Conservation (phyloP, 1,139 yeast species). For the Suhomyces kunorum region DNA sequence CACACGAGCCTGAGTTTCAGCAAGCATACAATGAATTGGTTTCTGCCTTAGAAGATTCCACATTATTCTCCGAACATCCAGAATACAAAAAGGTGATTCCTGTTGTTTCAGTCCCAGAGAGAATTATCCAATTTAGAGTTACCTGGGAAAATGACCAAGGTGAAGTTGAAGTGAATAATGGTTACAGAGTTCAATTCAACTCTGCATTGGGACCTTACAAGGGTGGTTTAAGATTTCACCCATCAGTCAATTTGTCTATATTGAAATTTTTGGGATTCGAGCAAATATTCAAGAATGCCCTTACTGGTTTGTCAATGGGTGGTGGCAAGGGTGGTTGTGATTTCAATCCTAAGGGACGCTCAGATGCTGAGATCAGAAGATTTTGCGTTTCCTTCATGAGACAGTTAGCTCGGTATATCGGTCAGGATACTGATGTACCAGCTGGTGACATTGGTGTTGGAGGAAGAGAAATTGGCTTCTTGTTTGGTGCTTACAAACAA, state of each 20-base stretch:
- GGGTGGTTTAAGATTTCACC: conserved; percentile 98
- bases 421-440: conserved; percentile 96
- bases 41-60: conserved; percentile 86
- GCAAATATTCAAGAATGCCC: conserved; percentile 97
- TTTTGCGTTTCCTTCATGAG: conserved; percentile 96
- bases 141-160: conserved; percentile 97
- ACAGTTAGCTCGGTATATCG: conserved; percentile 94
- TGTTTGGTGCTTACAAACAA: conserved; percentile 95
- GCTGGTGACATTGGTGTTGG: conserved; percentile 97
- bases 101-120: conserved; percentile 92
- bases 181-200: conserved; percentile 98
- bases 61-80: conserved; percentile 86
- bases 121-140: conserved; percentile 95
- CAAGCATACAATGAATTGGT: conserved; percentile 96
- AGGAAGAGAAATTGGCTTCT: conserved; percentile 89
- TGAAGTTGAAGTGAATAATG: conserved; percentile 89
- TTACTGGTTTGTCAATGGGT: conserved; percentile 97
- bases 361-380: conserved; percentile 92
- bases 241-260: conserved; percentile 91
- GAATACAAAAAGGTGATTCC: conserved; percentile 87
- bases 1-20: conserved; percentile 94
- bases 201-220: conserved; percentile 98
- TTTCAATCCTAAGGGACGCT: conserved; percentile 93
- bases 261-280: conserved; percentile 96
- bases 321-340: conserved; percentile 99